These are phyloP conservation scores for Withania somnifera DNA, from an alignment of 305 asterid genomes.

Conservation along the genomic window DNA sequence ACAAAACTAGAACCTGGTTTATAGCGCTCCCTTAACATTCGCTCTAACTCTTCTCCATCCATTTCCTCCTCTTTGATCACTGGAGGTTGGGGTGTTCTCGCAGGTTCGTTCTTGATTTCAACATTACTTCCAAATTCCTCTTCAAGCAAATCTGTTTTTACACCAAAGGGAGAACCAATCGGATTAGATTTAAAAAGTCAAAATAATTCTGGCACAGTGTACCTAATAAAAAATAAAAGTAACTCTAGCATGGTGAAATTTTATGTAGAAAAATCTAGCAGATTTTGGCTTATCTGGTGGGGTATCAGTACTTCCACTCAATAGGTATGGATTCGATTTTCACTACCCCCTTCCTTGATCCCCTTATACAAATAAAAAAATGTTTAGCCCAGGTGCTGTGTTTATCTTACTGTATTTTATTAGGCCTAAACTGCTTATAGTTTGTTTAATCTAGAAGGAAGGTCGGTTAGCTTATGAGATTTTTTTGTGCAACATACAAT, in stretches of 20 bases:
- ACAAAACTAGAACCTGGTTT: constrained; percentile 62
- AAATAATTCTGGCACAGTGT: background rate
- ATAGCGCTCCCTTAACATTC: constrained; percentile 53
- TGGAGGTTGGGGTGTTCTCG: constrained; percentile 24
- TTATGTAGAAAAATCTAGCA: background rate
- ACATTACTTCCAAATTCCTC: constrained; percentile 28
- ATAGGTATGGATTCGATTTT: background rate
- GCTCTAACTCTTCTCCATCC: constrained; percentile 73
- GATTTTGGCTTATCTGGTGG: background rate
- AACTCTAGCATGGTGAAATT: background rate
- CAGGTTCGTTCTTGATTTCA: constrained; percentile 26
- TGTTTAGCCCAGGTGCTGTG: background rate
- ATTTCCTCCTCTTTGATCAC: constrained; percentile 60
- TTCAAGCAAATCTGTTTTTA: constrained; percentile 32
- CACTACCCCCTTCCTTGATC: background rate
- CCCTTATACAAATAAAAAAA: background rate
- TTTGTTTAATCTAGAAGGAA: background rate
- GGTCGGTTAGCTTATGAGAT: background rate
- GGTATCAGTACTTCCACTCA: background rate
- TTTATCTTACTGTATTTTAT: background rate
- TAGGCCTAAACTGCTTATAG: background rate
- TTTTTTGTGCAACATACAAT: background rate
- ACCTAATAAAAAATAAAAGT: background rate
- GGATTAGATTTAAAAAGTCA: background rate
- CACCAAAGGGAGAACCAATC: constrained; percentile 2